Evolutionary conservation across 2,329 filamentous ascomycete genomes (phyloP), one percentile per base, ranked within the genome.

Genomic region (Xylariaceae sp.): DNA sequence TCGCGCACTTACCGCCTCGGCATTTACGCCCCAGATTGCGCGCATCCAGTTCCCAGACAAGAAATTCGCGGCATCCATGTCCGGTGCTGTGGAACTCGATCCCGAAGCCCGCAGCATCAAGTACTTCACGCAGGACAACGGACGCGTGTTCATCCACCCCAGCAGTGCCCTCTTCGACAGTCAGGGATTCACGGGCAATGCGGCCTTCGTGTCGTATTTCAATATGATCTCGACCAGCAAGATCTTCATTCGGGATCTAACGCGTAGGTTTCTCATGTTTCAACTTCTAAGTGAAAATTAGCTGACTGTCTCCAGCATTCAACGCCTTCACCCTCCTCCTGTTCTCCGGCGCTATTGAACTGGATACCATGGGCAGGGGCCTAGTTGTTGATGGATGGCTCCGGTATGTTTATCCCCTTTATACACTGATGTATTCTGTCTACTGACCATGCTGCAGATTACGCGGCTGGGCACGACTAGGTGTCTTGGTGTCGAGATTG

Each of bases 1-100:
- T 17, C 84, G 88, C 18, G 88, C 88, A 1, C 76, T 92, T 23
- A 82, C 90, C 30, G 88, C 88, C 3, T 87, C 87, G 2, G 86
- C 88, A 2, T 90, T 91, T 72, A 83, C 85, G 35, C 94, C 94
- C 0, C 93, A 97, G 74, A 86, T 97, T 64, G 92, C 92, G 11
- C 86, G 92, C 56, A 96, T 99, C 71, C 88, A 92, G 65, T 90
- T 97, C 66, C 94, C 94, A 0, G 91, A 96, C 75, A 96, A 96
- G 78, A 97, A 97, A 74, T 99, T 95, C 73, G 89, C 90, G 10
- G 86, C 87, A 41, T 91, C 90, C 2, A 84, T 95, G 64, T 90
- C 90, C 0, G 94, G 94, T 6, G 90, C 94, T 0, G 90, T 97
- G 1, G 93, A 94, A 72, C 80, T 97, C 5, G 94, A 99, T 71